Base-by-base conservation (phyloP, 2,329 filamentous ascomycete species). In the Fusarium robinianum region DNA sequence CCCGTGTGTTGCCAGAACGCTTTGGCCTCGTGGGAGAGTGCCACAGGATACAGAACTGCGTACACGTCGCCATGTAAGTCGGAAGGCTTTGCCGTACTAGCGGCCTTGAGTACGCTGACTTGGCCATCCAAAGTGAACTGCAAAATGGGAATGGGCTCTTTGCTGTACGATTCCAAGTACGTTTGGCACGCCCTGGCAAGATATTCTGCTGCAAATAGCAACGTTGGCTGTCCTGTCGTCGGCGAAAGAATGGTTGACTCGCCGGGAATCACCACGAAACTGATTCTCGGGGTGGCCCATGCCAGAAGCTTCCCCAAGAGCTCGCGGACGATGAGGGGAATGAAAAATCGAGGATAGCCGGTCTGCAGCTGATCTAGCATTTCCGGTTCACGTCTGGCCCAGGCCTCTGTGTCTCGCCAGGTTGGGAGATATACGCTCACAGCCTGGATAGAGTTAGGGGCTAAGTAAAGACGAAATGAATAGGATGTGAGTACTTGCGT, bases 1-100 rank as follows among this genome's bases (percentile, higher is more conserved):
- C 62, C 63, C 1, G 63, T 59, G 33, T 66, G 61, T 12, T 63
- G 60, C 62, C 61, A 66, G 19, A 63, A 66, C 6, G 49, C 50
- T 29, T 61, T 61, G n/a, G 56, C 61, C 15, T 63, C 55, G 4
- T 17, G 29, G 3, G 34, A 44, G 8, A 63, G 14, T 3, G 30
- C 15, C 2, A 30, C 14, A 2, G 58, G 46, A 14, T 57, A 58
- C 5, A 51, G 24, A 1, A 58, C 49, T 2, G 35, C 34, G 15
- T 41, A 65, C 1, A 63, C 16, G 4, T 58, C 29, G 7, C 16
- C 38, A 21, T 33, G 18, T 14, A 3, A 16, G 6, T 17, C 19
- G 4, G 6, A 6, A 7, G 11, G 18, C 6, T 5, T 14, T 7
- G 5, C n/a, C 12, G 7, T 30, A 2, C 5, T 12, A 4, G 3